Base-by-base conservation (phyloP, 176 grass and related monocot genomes). In the Musa acuminata region DNA sequence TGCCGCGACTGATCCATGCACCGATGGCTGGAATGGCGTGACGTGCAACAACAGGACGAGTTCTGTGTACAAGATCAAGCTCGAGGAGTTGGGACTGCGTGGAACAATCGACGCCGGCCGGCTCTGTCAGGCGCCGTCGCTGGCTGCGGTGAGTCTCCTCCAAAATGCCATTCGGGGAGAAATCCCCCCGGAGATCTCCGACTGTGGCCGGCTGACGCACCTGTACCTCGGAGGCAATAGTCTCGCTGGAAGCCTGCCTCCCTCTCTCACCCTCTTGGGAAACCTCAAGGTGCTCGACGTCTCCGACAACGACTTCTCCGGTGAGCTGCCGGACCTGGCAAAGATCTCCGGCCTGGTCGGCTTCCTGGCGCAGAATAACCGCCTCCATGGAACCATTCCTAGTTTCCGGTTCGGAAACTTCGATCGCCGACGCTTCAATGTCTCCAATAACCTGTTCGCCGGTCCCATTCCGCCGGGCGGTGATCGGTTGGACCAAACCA, bases 371-470 rank as follows among this genome's bases (percentile, higher is more conserved):
- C 84, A 83, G 20, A 79, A 83, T 49, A 91, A 91, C 62, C 60
- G 24, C 55, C 75, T 91, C 75, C 6, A 1, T 19, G 85, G 89
- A 67, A 62, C 74, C 9, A 85, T 91, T 26, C 89, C 85, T 17
- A 73, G 71, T 0, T 83, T 91, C 73, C 2, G 87, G 52, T 73
- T 88, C 67, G 1, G 6, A 35, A 43, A 0, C 0, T 64, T 71
- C 22, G 0, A 0, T 0, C 1, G 0, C 7, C 17, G 43, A 50
- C 51, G 51, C 0, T 92, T 88, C 78, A 54, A 10, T 58, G 83
- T 88, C 17, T 76, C 86, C 7, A 63, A 86, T 62, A 92, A 92
- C 75, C 72, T 22, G n/a, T 70, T 92, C 62, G 73, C 80, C 6
- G 89, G 89, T 0, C 43, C 67, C 3, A 75, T 92, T 57, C 86